These are phyloP conservation scores for Clitoria ternatea DNA, from an alignment of 306 rosid genomes.

Conservation along the genomic window DNA sequence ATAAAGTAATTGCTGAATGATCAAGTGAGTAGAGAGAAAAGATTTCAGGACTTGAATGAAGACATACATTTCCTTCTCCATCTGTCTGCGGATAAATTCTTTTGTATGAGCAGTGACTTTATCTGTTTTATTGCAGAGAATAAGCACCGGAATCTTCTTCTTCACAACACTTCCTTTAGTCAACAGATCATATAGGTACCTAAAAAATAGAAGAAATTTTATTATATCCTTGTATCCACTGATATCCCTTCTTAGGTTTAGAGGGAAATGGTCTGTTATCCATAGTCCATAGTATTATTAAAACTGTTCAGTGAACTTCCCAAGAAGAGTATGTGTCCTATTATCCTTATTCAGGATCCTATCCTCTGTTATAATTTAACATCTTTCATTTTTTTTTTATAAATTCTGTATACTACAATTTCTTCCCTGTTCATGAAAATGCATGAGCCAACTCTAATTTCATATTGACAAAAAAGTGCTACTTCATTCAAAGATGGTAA, in stretches of 20 bases:
- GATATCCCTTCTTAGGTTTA: background rate
- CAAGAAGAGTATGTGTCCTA: too few relatives aligned
- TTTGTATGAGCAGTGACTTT: slow-evolving; percentile 93
- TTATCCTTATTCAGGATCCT: too few relatives aligned
- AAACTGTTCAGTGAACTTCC: too few relatives aligned
- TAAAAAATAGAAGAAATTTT: slow-evolving; percentile 2
- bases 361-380: too few relatives aligned
- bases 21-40: background rate
- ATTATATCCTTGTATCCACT: background rate
- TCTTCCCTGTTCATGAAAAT: too few relatives aligned
- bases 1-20: background rate
- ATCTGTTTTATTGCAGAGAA: slow-evolving; percentile 93
- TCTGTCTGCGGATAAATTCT: slow-evolving; percentile 80
- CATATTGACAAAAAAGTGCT: background rate
- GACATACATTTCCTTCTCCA: slow-evolving; percentile 93
- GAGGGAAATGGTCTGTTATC: background rate
- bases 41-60: slow-evolving; percentile 18
- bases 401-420: too few relatives aligned
- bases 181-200: slow-evolving; percentile 88
- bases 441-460: too few relatives aligned
- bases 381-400: too few relatives aligned
- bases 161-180: slow-evolving; percentile 84
- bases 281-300: too few relatives aligned
- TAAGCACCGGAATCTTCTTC: slow-evolving; percentile 82
- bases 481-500: background rate